Conservation (phyloP, 495 filamentous ascomycete species). For the Podospora didyma region DNA sequence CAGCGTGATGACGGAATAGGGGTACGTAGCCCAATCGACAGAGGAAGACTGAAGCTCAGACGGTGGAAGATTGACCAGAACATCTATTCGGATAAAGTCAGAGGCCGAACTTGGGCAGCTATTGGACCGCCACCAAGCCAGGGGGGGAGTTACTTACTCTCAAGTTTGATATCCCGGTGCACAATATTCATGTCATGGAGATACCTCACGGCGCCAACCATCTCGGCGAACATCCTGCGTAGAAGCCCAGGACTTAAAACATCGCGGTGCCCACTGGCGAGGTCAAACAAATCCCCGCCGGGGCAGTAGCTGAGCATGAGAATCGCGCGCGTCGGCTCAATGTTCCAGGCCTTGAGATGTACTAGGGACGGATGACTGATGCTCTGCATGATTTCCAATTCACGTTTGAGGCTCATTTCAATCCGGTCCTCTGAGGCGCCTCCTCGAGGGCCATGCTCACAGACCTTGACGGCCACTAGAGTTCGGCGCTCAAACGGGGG, state of each 20-base stretch:
- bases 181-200: conserved; percentile 83
- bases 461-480: conserved; percentile 92
- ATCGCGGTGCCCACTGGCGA: conserved; percentile 65
- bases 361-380: conserved; percentile 87
- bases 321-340: conserved; percentile 73
- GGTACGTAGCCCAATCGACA: conserved; percentile 64
- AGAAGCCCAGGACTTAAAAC: conserved; percentile 65
- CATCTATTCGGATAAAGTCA: conserved; percentile 54
- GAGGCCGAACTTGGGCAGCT: conserved; percentile 15
- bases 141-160: conserved; percentile 59
- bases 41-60: conserved; percentile 37
- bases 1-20: conserved; percentile 77
- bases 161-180: conserved; percentile 95
- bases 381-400: conserved; percentile 85
- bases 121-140: conserved; percentile 2
- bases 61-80: conserved; percentile 78
- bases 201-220: conserved; percentile 80
- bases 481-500: conserved; percentile 38
- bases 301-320: conserved; percentile 88
- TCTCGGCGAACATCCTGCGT: conserved; percentile 82
- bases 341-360: conserved; percentile 81
- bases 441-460: conserved; percentile 88
- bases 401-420: conserved; percentile 86
- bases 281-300: conserved; percentile 91
- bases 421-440: conserved; percentile 84